Base-by-base conservation (phyloP, 345 rosid genomes). In the Rhizophora apiculata region DNA sequence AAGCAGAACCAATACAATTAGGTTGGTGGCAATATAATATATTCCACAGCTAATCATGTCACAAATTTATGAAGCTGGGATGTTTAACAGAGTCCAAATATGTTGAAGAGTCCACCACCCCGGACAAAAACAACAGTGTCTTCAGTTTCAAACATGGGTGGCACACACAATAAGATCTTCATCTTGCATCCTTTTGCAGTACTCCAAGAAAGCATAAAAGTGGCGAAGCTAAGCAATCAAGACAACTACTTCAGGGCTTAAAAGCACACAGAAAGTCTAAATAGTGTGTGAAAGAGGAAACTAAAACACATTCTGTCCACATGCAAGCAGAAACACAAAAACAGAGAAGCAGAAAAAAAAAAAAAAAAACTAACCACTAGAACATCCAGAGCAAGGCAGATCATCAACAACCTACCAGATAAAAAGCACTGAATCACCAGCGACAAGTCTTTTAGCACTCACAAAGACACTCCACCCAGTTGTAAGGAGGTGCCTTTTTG, bases 381-480 rank as follows among this genome's bases (percentile, higher is more conserved):
- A 71, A 55, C 7, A 51, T n/a, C 20, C 30, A 51, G n/a, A 2
- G 1, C 31, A 48, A 36, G 27, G 30, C 58, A 36, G 57, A 22
- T 56, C 39, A 8, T 26, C 37, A 19, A 58, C 60, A 48, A 46
- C 92, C 46, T 81, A 96, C 99, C 99, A 96, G 82, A 96, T 96
- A 79, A 96, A 96, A 78, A 96, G 97, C 54, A 96, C 98, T 0
- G 99, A 90, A 68, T 96, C 99, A 26, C 99, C 99, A 53, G 99
- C 98, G 68, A 88, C 85, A 75, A 96, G 95, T 76, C 98, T 82
- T 81, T 96, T 96, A 66, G 98, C 96, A 72, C 99, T 96, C 37
- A 96, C 96, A 57, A 96, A 96, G 62, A 96, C 98, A 79, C 99
- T 96, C 99, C 99, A 96, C 65, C 99, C 99, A 3, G 99, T 96